Base-by-base conservation (phyloP, 2,329 filamentous ascomycete genomes). In the Colletotrichum sp. region DNA sequence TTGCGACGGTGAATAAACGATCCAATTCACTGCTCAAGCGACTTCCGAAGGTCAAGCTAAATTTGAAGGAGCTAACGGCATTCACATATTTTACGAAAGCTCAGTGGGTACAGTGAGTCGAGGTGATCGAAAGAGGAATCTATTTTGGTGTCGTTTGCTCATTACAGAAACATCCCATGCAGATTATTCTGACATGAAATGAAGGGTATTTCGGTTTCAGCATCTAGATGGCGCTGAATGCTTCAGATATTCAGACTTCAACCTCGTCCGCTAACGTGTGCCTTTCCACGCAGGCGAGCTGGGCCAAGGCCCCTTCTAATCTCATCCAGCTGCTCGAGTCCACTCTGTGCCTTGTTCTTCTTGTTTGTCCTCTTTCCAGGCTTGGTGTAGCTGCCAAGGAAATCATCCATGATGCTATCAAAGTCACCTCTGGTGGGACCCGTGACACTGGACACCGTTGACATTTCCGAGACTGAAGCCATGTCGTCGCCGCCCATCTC, bases 391-490 rank as follows among this genome's bases (percentile, higher is more conserved):
- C 89, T 92, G 10, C 93, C 94, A 30, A 99, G 86, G 86, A 99
- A 99, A 72, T 98, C 96, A 82, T 99, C 96, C 89, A 99, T 92
- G 82, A 99, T 95, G 77, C 89, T 91, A 82, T 98, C 93, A 84
- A 99, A 98, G 83, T 98, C 96, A 52, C 90, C 88, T 62, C 95
- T 89, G 49, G 95, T 87, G 12, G 93, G 90, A 0, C 93, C 94
- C 82, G 86, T 90, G 1, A 95, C 92, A 77, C 91, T 93, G 2
- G 93, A 95, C 70, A 90, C 89, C 6, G 90, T 89, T 13, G 92
- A 93, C 62, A 92, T 86, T 7, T 88, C 91, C 13, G 92, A 93
- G 81, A 93, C 88, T 5, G 91, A 92, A 10, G 84, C 87, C 82
- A 88, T 86, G 69, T 89, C 88, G 74, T 89, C 87, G 28, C 44